Base-by-base conservation (phyloP, 148 eudicot species). In the Rhododendron williamsianum region DNA sequence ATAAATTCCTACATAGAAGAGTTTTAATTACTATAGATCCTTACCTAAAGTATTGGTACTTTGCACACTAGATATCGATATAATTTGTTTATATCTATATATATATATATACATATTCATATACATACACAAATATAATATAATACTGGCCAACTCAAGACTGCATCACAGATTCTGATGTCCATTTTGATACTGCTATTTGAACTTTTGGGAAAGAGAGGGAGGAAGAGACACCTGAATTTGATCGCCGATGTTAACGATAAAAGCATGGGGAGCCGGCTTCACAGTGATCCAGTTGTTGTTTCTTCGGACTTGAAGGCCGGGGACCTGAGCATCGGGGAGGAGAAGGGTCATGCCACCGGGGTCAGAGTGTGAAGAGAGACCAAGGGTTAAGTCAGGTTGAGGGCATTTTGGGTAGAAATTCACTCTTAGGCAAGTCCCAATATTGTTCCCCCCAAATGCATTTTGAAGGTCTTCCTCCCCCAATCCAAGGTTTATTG, bases 401-500 rank as follows among this genome's bases (percentile, higher is more conserved):
- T 96, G 99, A 2, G 99, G 99, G 83, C 99, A 96, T 85, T 92
- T 95, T 9, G 99, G 98, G 83, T 95, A 96, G 80, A 86, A 96
- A 76, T 94, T 95, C 4, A 89, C 91, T 84, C 99, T 89, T 48
- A 95, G 85, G 49, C 98, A 93, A 15, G 95, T 95, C 49, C 96
- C 99, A 38, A 89, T 81, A 16, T 92, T 90, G 35, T 92, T 88
- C 10, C 97, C 98, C 33, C 99, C 99, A 85, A 97, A 95, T 18
- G 95, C 91, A 67, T 92, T 88, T 89, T 91, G 93, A n/a, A 97
- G 94, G 76, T 86, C 72, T 45, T 92, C 85, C 58, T 91, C 95
- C 4, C 85, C 87, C 77, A 97, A 89, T 45, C 98, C 98, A 11
- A 97, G 93, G 46, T 94, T 94, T 19, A 74, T 84, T 0, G 99